Percentiles rank a stretch among this genome's conserved stretches.
Evolutionary conservation across 192 early-diverging fungal species (phyloP).

Genomic region (Polychytrium aggregatum): DNA sequence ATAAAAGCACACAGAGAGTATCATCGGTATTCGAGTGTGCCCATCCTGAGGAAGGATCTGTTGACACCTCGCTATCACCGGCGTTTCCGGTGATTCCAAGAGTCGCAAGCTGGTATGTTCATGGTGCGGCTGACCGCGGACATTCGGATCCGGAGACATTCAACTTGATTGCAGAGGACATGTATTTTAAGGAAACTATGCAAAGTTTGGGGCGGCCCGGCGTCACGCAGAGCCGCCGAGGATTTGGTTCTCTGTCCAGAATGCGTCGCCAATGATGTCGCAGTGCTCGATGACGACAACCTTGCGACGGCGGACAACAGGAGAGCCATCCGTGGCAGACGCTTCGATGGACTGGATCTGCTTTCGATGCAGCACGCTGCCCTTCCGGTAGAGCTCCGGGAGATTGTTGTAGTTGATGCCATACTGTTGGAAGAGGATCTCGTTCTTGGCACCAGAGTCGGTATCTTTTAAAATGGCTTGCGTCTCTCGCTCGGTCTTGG

Average conservation of each 20-base stretch:
- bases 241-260: constrained; percentile 32
- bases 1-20: no score
- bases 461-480: constrained; percentile 74
- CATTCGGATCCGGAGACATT: no score
- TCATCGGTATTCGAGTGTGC: no score
- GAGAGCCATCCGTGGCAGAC: constrained; percentile 8
- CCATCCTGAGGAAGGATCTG: no score
- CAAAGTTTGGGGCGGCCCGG: no score
- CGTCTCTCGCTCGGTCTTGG: constrained; percentile 60
- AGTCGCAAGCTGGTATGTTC: no score
- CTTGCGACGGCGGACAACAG: constrained; percentile 13
- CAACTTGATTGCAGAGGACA: no score
- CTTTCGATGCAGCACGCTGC: constrained; percentile 63
- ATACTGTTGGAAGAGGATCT: constrained; percentile 74
- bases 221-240: no score
- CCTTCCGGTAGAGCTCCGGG: constrained; percentile 77
- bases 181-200: no score
- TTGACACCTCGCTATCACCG: no score
- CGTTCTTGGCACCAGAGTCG: constrained; percentile 80
- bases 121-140: no score
- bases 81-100: no score
- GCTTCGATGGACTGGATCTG: constrained; percentile 6
- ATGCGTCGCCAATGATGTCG: constrained; percentile 35
- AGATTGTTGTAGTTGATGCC: constrained; percentile 83
- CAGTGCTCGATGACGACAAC: constrained; percentile 17